These are phyloP conservation scores for Colletotrichum euphorbiae DNA, from an alignment of 2,329 filamentous ascomycete species.

Conservation along the genomic window DNA sequence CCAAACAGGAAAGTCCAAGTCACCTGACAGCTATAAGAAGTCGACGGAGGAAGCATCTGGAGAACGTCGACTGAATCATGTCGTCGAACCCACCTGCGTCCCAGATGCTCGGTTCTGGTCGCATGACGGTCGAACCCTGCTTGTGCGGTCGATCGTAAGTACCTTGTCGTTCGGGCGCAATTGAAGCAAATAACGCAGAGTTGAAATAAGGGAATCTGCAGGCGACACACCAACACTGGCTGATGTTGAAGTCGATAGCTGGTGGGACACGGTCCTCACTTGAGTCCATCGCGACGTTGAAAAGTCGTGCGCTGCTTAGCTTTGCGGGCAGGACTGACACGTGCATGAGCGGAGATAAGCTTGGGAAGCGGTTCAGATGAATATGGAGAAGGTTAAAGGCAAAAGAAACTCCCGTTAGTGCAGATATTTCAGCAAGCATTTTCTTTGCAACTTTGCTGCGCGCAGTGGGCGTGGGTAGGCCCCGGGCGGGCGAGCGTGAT, in stretches of 20 bases:
- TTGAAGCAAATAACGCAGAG: not conserved
- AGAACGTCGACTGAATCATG: conserved; percentile 9
- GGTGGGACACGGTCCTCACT: not conserved
- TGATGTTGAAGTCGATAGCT: not conserved
- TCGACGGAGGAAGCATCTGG: not conserved
- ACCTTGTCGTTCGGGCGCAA: conserved; percentile 1
- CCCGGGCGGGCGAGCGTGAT: conserved; percentile 5
- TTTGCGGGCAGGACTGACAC: conserved; percentile 25
- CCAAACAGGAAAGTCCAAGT: conserved; percentile 11
- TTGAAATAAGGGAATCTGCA: not conserved
- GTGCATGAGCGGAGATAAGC: conserved; percentile 23
- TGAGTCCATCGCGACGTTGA: not conserved
- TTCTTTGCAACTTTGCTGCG: conserved; percentile 21
- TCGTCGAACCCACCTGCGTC: conserved; percentile 5
- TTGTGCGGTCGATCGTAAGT: conserved; percentile 6
- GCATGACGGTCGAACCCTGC: conserved; percentile 9
- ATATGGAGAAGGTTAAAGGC: conserved; percentile 9
- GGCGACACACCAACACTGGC: not conserved
- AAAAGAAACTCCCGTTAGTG: conserved; percentile 25
- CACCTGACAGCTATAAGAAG: conserved; percentile 1
- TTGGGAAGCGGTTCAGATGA: conserved; percentile 31
- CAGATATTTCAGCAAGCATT: conserved; percentile 17
- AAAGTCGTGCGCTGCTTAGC: conserved; percentile 5
- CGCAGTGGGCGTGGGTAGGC: conserved; percentile 22
- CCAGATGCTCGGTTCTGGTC: conserved; percentile 4